Evolutionary conservation across 148 eudicot genomes (phyloP), one percentile per base, ranked within the genome.

Genomic region (Silene latifolia): DNA sequence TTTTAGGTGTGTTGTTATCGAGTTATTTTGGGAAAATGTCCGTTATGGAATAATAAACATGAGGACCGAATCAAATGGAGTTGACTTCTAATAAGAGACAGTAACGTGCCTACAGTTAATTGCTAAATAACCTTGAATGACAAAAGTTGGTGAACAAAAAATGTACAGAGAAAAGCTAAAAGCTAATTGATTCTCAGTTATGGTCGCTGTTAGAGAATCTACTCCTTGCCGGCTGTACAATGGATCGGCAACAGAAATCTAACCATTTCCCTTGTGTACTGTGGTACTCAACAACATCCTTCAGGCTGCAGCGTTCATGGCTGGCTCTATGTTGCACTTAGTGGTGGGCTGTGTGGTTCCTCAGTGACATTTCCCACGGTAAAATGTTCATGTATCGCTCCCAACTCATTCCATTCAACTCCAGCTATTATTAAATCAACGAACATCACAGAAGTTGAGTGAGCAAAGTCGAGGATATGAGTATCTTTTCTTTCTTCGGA

Each of bases 331-430:
- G 72, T 20, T 66, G 86, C 76, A 63, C 60, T 72, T 57, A 85
- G 80, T 61, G 85, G 78, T 27, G 93, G 91, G 79, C 86, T 83
- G 67, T 87, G 89, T 42, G 90, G 85, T 63, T 62, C 79, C 60
- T 91, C n/a, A n/a, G n/a, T n/a, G n/a, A n/a, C n/a, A n/a, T n/a
- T n/a, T n/a, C n/a, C n/a, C n/a, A n/a, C n/a, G n/a, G n/a, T n/a
- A n/a, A n/a, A n/a, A n/a, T n/a, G n/a, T n/a, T n/a, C 91, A 8
- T 86, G 82, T 57, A 89, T 79, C 7, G 72, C 72, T 44, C 76
- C 86, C 74, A 89, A 81, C 69, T 81, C 85, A 73, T 79, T 87
- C 98, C 97, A 93, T 27, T 88, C 90, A 7, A 91, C 83, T 19
- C 56, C 87, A 63, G 98, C 98, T 91, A 39, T 39, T 39, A 39